A percentile compares a stretch with the other conserved stretches of the same genome.
Conservation (phyloP, 2,329 filamentous ascomycete species). For the Fusarium udum region DNA sequence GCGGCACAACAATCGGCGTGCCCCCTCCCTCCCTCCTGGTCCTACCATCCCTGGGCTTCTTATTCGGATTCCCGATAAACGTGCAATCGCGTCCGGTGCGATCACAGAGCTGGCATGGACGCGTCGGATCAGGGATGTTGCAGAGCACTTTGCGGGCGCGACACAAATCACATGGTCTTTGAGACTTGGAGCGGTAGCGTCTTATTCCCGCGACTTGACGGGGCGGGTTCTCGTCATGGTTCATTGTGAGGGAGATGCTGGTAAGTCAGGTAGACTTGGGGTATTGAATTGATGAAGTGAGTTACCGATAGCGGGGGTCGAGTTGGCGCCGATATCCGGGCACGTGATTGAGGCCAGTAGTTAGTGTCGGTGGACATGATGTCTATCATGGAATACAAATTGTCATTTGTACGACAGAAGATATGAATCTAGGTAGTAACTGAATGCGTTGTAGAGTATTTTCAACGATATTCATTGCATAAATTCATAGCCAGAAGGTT, state of each 20-base stretch:
- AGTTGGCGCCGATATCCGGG: neutral
- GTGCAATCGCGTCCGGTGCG: conserved; percentile 38
- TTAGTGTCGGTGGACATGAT: neutral
- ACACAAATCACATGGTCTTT: neutral
- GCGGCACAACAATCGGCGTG: neutral
- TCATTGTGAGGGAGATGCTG: neutral
- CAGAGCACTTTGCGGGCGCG: conserved; percentile 38
- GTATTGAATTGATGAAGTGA: neutral
- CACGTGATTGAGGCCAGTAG: neutral
- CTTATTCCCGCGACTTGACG: conserved; percentile 2
- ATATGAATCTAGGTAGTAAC: fast-evolving
- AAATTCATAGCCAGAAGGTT: fast-evolving
- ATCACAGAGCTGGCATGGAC: conserved; percentile 40
- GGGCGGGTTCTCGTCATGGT: neutral
- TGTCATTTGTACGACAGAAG: fast-evolving
- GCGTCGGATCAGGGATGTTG: conserved; percentile 41
- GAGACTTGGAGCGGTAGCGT: conserved; percentile 1
- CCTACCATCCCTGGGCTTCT: neutral
- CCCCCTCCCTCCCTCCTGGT: neutral
- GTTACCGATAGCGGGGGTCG: neutral
- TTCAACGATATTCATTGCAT: fast-evolving
- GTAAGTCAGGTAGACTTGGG: too few species aligned
- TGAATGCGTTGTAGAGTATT: fast-evolving
- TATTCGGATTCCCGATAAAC: conserved; percentile 36
- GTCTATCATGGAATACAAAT: neutral